phyloP scores from a whole-genome alignment of 78 protist species.

The Acrasis kona region DNA sequence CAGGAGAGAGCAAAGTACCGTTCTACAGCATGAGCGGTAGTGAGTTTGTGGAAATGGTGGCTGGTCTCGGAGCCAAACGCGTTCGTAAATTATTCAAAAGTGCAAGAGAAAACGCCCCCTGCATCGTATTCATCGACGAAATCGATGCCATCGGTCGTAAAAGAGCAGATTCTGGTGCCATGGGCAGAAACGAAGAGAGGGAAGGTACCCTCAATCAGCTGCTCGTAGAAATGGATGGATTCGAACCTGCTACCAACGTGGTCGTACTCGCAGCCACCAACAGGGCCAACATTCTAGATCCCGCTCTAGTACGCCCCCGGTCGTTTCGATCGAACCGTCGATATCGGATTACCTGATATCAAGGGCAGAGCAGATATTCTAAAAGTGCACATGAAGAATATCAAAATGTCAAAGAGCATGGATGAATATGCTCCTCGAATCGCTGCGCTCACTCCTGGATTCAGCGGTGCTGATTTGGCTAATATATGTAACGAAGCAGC shows the following conservation, averaged over 20 bases:
- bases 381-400: constrained; percentile 58
- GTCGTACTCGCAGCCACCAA: constrained; percentile 92
- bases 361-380: constrained; percentile 78
- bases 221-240: constrained; percentile 98
- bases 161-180: constrained; percentile 21
- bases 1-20: constrained; percentile 95
- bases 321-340: constrained; percentile 80
- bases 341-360: constrained; percentile 83
- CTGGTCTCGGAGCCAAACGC: constrained; percentile 93
- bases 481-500: constrained; percentile 60
- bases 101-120: constrained; percentile 80
- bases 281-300: constrained; percentile 63
- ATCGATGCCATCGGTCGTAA: constrained; percentile 80
- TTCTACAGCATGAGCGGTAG: constrained; percentile 88
- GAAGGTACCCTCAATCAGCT: constrained; percentile 96
- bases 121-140: constrained; percentile 87
- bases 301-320: constrained; percentile 97
- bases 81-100: constrained; percentile 67
- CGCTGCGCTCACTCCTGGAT: constrained; percentile 42
- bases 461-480: constrained; percentile 67
- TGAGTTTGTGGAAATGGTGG: constrained; percentile 93
- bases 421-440: not conserved
- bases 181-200: constrained; percentile 77
- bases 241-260: constrained; percentile 28
- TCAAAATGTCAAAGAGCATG: constrained; percentile 12